Base-by-base conservation (phyloP, 495 filamentous ascomycete genomes). In the Hypoxylon cercidicola region DNA sequence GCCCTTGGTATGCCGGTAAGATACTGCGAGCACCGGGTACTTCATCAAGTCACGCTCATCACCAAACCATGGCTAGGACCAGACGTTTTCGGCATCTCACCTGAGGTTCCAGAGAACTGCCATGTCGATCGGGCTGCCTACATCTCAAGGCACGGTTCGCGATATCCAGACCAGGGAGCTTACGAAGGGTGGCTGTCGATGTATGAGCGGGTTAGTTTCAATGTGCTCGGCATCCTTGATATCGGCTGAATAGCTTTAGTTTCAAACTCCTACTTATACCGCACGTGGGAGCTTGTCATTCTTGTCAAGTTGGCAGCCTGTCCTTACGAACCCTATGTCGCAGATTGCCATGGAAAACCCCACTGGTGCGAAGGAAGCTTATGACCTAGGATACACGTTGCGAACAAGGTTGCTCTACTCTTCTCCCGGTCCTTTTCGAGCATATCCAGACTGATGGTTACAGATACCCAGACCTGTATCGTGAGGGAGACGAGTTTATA, bases 351-450 rank as follows among this genome's bases (percentile, higher is more conserved):
- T 82, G 60, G 72, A 85, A 34, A 82, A 79, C 13, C 73, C 80
- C 21, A 85, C 83, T 7, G 85, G 85, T 3, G 84, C 79, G 59
- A 85, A 85, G 60, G 85, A 88, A 74, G 60, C 76, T 4, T 71
- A 77, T 60, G 76, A 80, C 56, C 64, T 80, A 47, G 74, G 73
- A 28, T 74, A 78, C 30, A 72, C 64, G 19, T 52, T 75, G 61
- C 70, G 70, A 37, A 74, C 74, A 34, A 64, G 59, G 64, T 68
- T 32, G 11, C 5, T 50, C 11, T 41, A 28, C 18, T 44, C 10
- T 37, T 41, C 49, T 35, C 21, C 32, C 19, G 18, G 13, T 11
- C 67, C 49, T 32, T 25, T 39, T 28, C 28, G 10, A 53, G 19
- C 3, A 25, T 7, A 53, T 40, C 11, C 39, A 54, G 20, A 53